Evolutionary conservation across 1,284 basidiomycete genomes (phyloP), one percentile per base, ranked within the genome.

Genomic region (Rhodotorula mucilaginosa): DNA sequence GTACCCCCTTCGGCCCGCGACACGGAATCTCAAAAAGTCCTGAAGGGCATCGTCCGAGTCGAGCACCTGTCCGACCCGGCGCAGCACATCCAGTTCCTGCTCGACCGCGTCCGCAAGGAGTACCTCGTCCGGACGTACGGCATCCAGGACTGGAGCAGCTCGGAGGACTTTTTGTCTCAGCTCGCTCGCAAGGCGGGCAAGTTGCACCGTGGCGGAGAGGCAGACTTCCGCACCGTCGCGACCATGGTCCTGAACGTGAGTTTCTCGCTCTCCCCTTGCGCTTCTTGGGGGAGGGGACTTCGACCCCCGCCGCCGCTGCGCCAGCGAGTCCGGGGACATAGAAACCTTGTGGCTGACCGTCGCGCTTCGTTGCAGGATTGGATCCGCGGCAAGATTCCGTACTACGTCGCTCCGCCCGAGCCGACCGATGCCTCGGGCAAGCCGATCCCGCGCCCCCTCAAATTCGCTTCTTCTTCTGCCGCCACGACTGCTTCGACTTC

Each of bases 41-140:
- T 99, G 72, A 99, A 99, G 82, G 97, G 96, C 54, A 96, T 98
- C 62, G 89, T 99, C 39, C 90, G 96, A 75, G 93, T 99, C 39
- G 96, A 99, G 83, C 95, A 96, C 71, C 87, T 99, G 47, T 87
- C 93, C 19, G 92, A 90, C 29, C 97, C 97, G 0, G 92, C 93
- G 5, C 94, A 97, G 78, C 95, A 98, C 81, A 91, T 99, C 77
- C 89, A 93, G 21, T 86, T 88, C 54, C 85, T 99, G 65, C 89
- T 99, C 83, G 86, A 86, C 72, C 89, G 97, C 61, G 92, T 99
- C 60, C 91, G 97, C 82, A 91, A 92, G 13, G 84, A 97, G 73
- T 98, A 99, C 83, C 87, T 99, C 61, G 88, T 90, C 61, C 87
- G 94, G 67, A 99, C 96, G 56, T 98, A 98, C 81, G 88, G 87